Evolutionary conservation across 1,284 basidiomycete genomes (phyloP), one percentile per base, ranked within the genome.

Genomic region (Cryptococcus depauperatus): DNA sequence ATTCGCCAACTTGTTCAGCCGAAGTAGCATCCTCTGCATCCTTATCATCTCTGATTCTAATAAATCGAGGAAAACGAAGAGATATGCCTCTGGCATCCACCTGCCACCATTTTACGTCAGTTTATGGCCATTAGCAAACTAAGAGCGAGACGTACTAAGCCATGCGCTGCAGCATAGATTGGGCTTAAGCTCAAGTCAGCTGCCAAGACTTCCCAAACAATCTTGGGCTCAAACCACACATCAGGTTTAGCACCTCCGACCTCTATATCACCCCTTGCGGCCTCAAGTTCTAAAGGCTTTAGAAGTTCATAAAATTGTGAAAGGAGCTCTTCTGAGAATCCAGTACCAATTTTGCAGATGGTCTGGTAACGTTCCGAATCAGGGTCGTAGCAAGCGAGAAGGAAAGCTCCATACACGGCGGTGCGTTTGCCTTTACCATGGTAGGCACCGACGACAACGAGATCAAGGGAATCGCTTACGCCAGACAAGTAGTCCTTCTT

Each of bases 401-500:
- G 77, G 77, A 93, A 95, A 10, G 92, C 92, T 46, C 92, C 92
- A 64, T 96, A 96, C 28, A 92, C 85, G 63, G 87, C 85, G 16
- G 95, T 97, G 37, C 95, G 84, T 71, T 98, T 98, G 49, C 95
- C 95, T 70, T 95, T 92, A 54, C 95, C 95, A 59, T 90, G 86
- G 73, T 96, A 98, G 3, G 81, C 95, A 5, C 95, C 95, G 11
- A 99, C 83, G 16, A 98, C 95, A 37, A 95, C 89, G 10, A 99
- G 79, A 68, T 99, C 95, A 42, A 98, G 80, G 2, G 91, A 96
- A 72, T 99, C 95, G 18, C 95, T 95, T 3, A 96, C 81, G 2
- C 95, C 95, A n/a, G 86, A 83, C 1, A 99, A 77, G 66, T 96
- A 96, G 69, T 96, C 92, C 65, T 96, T 96, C 75, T 96, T 96